Evolutionary conservation across 257 asterid species (phyloP), one percentile per base, ranked within the genome.

Genomic region (Thymus quinquecostatus): DNA sequence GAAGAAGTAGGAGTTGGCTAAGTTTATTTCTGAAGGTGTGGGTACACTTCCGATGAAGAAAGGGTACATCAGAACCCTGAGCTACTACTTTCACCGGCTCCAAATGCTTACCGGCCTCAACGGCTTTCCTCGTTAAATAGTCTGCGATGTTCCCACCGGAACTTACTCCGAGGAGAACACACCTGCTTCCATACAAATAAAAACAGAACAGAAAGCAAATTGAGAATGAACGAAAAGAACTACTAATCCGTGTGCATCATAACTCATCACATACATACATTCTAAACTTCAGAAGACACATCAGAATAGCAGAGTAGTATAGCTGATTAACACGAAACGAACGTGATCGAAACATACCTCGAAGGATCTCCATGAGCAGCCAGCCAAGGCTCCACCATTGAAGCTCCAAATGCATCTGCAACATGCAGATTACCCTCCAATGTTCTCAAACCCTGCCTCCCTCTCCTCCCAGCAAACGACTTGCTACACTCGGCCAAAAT

Each of bases 311-410:
- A 60, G 69, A 55, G n/a, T n/a, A n/a, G n/a, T n/a, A n/a, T n/a
- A n/a, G n/a, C n/a, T n/a, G n/a, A n/a, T n/a, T n/a, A n/a, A n/a
- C n/a, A 5, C 29, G 6, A 14, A 14, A 50, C 29, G 30, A 50
- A 50, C 0, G 30, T 3, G 32, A 49, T 54, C 60, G 69, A 64
- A 71, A 64, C 82, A 49, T 68, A 92, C 98, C 98, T 90, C 30
- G 95, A 90, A 10, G 97, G 98, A 88, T 92, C 98, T 13, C 90
- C 98, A 76, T 92, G 98, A 61, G 98, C 92, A 81, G 97, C 96
- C 89, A 92, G 75, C 98, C 98, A 92, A 2, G 98, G 98, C 84
- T 92, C 98, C 34, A 86, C 88, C 97, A 90, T 70, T 9, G 97
- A 90, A 51, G 97, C 96, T 60, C 98, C 98, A 68, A 92, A 92